These are phyloP conservation scores for Fusarium tanahbumbuense DNA, from an alignment of 2,329 filamentous ascomycete species.

Conservation along the genomic window DNA sequence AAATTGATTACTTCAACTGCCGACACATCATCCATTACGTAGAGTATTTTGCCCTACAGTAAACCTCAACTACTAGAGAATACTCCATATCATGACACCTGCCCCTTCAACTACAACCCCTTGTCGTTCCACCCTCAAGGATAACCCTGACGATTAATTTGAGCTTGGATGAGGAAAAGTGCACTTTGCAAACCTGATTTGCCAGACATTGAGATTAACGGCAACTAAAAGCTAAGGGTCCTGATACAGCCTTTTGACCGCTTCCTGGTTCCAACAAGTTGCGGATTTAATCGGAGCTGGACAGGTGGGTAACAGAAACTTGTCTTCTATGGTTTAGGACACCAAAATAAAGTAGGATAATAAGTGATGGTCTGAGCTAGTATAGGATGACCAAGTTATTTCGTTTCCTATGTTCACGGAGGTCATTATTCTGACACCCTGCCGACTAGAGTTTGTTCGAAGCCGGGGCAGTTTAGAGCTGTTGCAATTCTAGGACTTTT, in stretches of 20 bases:
- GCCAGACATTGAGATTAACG: slow-evolving; percentile 30
- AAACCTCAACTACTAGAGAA: background rate
- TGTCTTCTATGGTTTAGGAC: background rate
- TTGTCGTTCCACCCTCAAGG: slow-evolving; percentile 30
- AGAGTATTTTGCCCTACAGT: background rate
- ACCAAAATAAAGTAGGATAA: background rate
- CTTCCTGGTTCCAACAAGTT: background rate
- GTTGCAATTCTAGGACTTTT: slow-evolving; percentile 12
- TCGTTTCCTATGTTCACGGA: background rate
- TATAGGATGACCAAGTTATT: background rate
- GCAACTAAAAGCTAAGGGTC: slow-evolving; percentile 26
- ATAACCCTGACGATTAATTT: slow-evolving; percentile 36
- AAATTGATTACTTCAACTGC: background rate
- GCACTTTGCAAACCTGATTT: slow-evolving; percentile 22
- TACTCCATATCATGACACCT: slow-evolving; percentile 8
- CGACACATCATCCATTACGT: background rate
- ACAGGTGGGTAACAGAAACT: background rate
- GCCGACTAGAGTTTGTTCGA: background rate
- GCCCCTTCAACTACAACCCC: slow-evolving; percentile 3
- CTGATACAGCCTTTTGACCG: slow-evolving; percentile 22
- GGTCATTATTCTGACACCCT: background rate
- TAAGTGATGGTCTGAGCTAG: background rate
- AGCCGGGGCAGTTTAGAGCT: slow-evolving; percentile 15
- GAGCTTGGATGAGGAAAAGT: slow-evolving; percentile 25
- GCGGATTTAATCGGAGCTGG: slow-evolving; percentile 30